A percentile compares a stretch with the other conserved stretches of the same genome.
Conservation (phyloP, 1,284 basidiomycete genomes). For the Vanrija humicola region DNA sequence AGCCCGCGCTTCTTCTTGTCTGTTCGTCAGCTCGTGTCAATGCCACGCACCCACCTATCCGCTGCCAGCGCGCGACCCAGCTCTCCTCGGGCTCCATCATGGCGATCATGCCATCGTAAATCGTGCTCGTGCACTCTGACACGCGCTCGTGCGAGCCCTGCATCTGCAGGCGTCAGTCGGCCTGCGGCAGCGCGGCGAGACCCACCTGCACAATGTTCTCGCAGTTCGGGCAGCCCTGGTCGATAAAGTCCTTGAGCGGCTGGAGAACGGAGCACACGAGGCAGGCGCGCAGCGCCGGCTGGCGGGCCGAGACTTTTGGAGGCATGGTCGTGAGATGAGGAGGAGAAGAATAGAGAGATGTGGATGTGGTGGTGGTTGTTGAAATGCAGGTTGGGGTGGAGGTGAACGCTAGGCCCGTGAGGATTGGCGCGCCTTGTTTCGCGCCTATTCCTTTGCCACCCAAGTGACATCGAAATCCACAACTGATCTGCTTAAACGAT, state of each 20-base stretch:
- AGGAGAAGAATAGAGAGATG: neutral
- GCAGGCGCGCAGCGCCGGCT: constrained; percentile 70
- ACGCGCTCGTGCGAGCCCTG: constrained; percentile 82
- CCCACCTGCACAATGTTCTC: constrained; percentile 87
- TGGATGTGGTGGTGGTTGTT: neutral
- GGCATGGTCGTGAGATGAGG: constrained; percentile 21
- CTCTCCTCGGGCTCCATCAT: constrained; percentile 82
- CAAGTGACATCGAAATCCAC: constrained; percentile 3
- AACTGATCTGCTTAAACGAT: neutral
- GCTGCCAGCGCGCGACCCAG: constrained; percentile 94
- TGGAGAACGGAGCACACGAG: constrained; percentile 89
- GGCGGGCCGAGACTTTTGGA: constrained; percentile 22
- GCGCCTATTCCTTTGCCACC: constrained; percentile 17
- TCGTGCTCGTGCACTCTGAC: constrained; percentile 81
- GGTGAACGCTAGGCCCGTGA: neutral
- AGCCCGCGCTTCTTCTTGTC: constrained; percentile 81
- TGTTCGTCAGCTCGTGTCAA: constrained; percentile 38
- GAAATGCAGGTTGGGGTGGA: neutral
- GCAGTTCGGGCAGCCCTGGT: constrained; percentile 91
- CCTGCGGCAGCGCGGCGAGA: neutral
- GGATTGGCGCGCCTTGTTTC: neutral
- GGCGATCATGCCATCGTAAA: constrained; percentile 89
- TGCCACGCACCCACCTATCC: constrained; percentile 63
- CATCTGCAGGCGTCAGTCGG: constrained; percentile 58
- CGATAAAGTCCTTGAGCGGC: constrained; percentile 75